A percentile compares a stretch with the other conserved stretches of the same genome.
Evolutionary conservation across 495 filamentous ascomycete genomes (phyloP).

Genomic region (Saxophila tyrrhenica): DNA sequence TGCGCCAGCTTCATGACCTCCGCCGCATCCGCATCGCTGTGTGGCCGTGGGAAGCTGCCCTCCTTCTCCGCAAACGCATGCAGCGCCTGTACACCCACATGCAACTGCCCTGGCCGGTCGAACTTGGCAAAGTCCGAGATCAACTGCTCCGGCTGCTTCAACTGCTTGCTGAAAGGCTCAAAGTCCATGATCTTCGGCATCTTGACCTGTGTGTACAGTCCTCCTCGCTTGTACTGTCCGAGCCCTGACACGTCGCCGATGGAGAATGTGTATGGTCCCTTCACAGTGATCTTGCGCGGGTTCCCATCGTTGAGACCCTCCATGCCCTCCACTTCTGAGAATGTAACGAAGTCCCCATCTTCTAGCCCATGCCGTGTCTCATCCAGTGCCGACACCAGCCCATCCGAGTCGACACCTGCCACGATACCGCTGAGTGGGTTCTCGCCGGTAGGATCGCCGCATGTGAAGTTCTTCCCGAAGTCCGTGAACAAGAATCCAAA

Average conservation of each 20-base stretch:
- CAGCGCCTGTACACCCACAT: slow-evolving; percentile 85
- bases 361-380: slow-evolving; percentile 92
- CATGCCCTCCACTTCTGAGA: slow-evolving; percentile 88
- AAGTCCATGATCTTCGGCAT: slow-evolving; percentile 94
- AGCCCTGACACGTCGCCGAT: slow-evolving; percentile 87
- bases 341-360: slow-evolving; percentile 93
- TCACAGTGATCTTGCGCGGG: slow-evolving; percentile 82
- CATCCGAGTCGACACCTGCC: slow-evolving; percentile 75
- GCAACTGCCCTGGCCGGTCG: slow-evolving; percentile 81
- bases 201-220: slow-evolving; percentile 89
- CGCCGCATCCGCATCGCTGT: slow-evolving; percentile 71
- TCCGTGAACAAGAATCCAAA: slow-evolving; percentile 97
- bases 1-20: slow-evolving; percentile 64
- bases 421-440: slow-evolving; percentile 79
- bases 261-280: slow-evolving; percentile 92
- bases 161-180: slow-evolving; percentile 58
- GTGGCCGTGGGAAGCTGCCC: slow-evolving; percentile 59
- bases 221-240: slow-evolving; percentile 75
- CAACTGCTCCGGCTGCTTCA: slow-evolving; percentile 79
- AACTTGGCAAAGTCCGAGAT: slow-evolving; percentile 97
- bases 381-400: slow-evolving; percentile 86
- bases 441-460: slow-evolving; percentile 85
- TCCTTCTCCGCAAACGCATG: slow-evolving; percentile 68
- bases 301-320: slow-evolving; percentile 71
- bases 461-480: slow-evolving; percentile 84